These are phyloP conservation scores for Hyparrhenia diplandra DNA, from an alignment of 176 grass and related monocot genomes.

Conservation along the genomic window DNA sequence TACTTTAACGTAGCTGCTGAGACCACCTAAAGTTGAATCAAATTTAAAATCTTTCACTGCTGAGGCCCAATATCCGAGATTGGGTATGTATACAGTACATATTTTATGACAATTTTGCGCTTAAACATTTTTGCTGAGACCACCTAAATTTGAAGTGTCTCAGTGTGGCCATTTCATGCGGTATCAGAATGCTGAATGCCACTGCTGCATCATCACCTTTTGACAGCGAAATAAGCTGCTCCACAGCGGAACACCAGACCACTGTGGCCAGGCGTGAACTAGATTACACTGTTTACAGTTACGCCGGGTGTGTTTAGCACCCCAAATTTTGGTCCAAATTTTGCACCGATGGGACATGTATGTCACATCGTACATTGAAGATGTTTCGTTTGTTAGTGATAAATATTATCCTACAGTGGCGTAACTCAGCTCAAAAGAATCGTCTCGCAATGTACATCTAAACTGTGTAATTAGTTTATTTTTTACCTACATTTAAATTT, in stretches of 20 bases:
- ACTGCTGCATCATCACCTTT: neutral
- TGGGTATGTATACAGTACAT: neutral
- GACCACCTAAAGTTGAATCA: neutral
- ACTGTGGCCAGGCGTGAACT: neutral
- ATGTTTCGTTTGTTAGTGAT: too few species aligned
- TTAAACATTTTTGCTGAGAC: neutral
- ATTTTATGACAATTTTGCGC: neutral
- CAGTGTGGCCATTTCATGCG: slow-evolving; percentile 4
- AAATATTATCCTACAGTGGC: too few species aligned
- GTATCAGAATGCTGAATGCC: neutral
- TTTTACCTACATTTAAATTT: too few species aligned
- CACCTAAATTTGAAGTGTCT: neutral
- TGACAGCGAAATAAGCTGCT: neutral
- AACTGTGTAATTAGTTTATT: too few species aligned
- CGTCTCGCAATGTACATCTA: too few species aligned
- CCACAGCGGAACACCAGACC: neutral
- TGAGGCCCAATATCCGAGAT: neutral
- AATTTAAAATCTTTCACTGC: neutral
- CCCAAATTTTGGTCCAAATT: too few species aligned
- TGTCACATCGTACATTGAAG: too few species aligned
- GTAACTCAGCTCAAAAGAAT: too few species aligned
- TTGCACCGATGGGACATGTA: too few species aligned
- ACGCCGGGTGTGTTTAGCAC: too few species aligned
- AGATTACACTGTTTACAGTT: slow-evolving; percentile 15
- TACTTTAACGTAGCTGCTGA: neutral